These are phyloP conservation scores for Tieghemostelium lacteum DNA, from an alignment of 78 protist genomes.

Conservation along the genomic window DNA sequence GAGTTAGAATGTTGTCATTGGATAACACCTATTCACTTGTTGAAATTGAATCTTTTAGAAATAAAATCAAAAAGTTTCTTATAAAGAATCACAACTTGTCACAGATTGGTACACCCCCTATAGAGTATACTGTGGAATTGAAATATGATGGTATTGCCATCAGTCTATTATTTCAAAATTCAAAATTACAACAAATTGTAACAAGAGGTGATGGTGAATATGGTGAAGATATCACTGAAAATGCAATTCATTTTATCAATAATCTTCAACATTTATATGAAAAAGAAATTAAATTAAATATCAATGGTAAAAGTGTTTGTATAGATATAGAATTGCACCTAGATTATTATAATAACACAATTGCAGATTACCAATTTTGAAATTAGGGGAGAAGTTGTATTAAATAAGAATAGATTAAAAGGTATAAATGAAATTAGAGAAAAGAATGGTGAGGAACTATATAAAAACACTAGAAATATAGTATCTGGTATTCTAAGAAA, in stretches of 20 bases:
- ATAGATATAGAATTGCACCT: neutral
- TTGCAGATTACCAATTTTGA: constrained; percentile 31
- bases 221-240: constrained; percentile 68
- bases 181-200: constrained; percentile 5
- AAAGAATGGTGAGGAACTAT: constrained; percentile 5
- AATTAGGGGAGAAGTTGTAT: constrained; percentile 76
- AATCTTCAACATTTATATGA: neutral
- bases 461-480: constrained; percentile 76
- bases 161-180: constrained; percentile 21
- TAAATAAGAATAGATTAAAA: constrained; percentile 19
- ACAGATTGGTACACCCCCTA: neutral
- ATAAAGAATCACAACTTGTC: neutral
- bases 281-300: neutral
- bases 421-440: constrained; percentile 25
- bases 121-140: constrained; percentile 22
- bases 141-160: constrained; percentile 81
- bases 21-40: constrained; percentile 54
- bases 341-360: neutral
- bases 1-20: constrained; percentile 54
- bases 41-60: constrained; percentile 44
- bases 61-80: constrained; percentile 1
- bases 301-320: neutral
- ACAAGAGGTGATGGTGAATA: constrained; percentile 76
- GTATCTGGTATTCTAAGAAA: constrained; percentile 73
- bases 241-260: constrained; percentile 17